Conservation (phyloP, 805 yeast genomes). For the Metschnikowia sp. region DNA sequence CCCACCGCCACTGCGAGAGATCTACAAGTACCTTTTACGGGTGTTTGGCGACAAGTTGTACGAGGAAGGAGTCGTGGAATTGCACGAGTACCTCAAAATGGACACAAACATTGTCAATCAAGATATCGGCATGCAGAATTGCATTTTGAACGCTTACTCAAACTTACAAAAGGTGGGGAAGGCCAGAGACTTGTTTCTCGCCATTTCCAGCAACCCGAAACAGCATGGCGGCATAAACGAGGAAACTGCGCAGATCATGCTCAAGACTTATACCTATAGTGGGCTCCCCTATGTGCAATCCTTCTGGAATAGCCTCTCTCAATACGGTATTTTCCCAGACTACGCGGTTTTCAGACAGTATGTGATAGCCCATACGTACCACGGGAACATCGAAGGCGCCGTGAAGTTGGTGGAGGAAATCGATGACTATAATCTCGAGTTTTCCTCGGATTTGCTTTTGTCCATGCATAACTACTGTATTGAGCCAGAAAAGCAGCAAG, state of each 20-base stretch:
- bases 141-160: slow-evolving; percentile 62
- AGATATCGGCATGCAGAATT: slow-evolving; percentile 56
- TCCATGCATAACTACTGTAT: slow-evolving; percentile 46
- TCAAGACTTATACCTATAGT: slow-evolving; percentile 56
- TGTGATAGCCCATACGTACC: slow-evolving; percentile 66
- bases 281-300: slow-evolving; percentile 54
- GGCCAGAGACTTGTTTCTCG: slow-evolving; percentile 57
- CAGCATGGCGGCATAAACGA: slow-evolving; percentile 50
- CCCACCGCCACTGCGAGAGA: slow-evolving; percentile 31
- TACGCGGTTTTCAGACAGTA: slow-evolving; percentile 54
- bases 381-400: slow-evolving; percentile 58
- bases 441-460: slow-evolving; percentile 44
- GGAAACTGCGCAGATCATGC: slow-evolving; percentile 63
- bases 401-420: slow-evolving; percentile 46
- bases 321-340: slow-evolving; percentile 51
- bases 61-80: slow-evolving; percentile 61
- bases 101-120: slow-evolving; percentile 50
- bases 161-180: slow-evolving; percentile 52
- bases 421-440: slow-evolving; percentile 44
- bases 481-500: slow-evolving; percentile 27
- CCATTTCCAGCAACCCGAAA: slow-evolving; percentile 52
- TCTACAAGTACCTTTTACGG: slow-evolving; percentile 58
- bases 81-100: slow-evolving; percentile 62
- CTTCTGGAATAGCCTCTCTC: slow-evolving; percentile 59
- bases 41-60: slow-evolving; percentile 58